Conservation (phyloP, 2,329 filamentous ascomycete genomes). For the Leptoxyphium fumago region DNA sequence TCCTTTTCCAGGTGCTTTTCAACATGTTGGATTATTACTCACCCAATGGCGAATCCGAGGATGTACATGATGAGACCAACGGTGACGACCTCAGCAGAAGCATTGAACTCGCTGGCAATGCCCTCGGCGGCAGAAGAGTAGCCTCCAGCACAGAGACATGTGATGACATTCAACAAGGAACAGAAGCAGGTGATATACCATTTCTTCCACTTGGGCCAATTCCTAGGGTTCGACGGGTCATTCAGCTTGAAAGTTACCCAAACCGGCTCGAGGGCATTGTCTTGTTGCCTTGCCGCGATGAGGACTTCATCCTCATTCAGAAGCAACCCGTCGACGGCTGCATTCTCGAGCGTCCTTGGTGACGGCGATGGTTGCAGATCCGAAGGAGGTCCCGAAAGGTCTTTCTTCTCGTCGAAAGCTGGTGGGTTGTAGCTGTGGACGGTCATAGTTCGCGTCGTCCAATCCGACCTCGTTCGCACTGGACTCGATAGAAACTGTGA, state of each 20-base stretch:
- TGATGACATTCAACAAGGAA: conserved; percentile 51
- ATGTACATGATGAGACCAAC: conserved; percentile 52
- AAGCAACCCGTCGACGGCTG: not conserved
- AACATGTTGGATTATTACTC: not conserved
- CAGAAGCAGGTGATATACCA: conserved; percentile 48
- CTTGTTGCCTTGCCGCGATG: not conserved
- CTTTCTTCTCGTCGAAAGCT: not conserved
- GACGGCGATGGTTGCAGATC: not conserved
- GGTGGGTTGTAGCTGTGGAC: not conserved
- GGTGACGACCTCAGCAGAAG: conserved; percentile 39
- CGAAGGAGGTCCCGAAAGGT: not conserved
- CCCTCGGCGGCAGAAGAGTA: conserved; percentile 44
- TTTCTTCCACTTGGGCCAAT: conserved; percentile 42
- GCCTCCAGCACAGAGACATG: conserved; percentile 59
- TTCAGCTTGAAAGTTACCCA: conserved; percentile 49
- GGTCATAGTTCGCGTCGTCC: no score
- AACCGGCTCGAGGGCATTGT: not conserved
- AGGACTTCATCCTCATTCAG: not conserved
- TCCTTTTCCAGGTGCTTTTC: no score
- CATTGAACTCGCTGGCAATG: conserved; percentile 41
- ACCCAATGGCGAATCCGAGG: conserved; percentile 37
- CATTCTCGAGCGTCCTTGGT: not conserved
- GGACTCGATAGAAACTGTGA: no score
- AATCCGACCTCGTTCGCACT: no score
- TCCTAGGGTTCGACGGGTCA: conserved; percentile 54